Evolutionary conservation across 2,329 filamentous ascomycete genomes (phyloP).

Genomic region (Fulvia fulva): DNA sequence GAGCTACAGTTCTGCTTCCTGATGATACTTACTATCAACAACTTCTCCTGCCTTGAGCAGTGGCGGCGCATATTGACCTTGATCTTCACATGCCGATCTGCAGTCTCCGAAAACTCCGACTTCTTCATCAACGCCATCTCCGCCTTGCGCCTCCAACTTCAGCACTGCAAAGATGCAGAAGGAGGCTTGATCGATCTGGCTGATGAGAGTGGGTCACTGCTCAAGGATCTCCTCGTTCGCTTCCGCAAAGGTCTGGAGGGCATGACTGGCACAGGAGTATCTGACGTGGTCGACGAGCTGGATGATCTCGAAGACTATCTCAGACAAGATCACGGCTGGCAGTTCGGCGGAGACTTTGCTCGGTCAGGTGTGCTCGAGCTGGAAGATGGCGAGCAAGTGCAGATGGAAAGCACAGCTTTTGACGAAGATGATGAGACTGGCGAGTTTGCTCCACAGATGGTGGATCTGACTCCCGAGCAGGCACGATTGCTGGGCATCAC

Average conservation of each 20-base stretch:
- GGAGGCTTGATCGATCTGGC: slow-evolving; percentile 58
- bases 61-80: slow-evolving; percentile 59
- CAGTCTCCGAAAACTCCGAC: slow-evolving; percentile 45
- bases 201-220: slow-evolving; percentile 48
- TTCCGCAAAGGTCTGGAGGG: slow-evolving; percentile 53
- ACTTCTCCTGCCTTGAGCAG: slow-evolving; percentile 62
- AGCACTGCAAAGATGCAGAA: slow-evolving; percentile 56
- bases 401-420: slow-evolving; percentile 47
- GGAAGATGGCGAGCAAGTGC: slow-evolving; percentile 61
- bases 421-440: slow-evolving; percentile 62
- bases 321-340: slow-evolving; percentile 55
- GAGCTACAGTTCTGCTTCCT: slow-evolving; percentile 62
- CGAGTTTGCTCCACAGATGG: slow-evolving; percentile 60
- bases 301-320: slow-evolving; percentile 54
- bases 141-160: slow-evolving; percentile 51
- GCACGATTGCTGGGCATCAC: slow-evolving; percentile 35
- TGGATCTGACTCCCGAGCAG: slow-evolving; percentile 50
- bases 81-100: slow-evolving; percentile 54
- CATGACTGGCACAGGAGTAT: slow-evolving; percentile 35
- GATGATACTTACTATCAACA: slow-evolving; percentile 61
- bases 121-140: slow-evolving; percentile 53
- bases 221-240: slow-evolving; percentile 50
- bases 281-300: slow-evolving; percentile 50
- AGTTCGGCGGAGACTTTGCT: slow-evolving; percentile 52
- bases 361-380: slow-evolving; percentile 56